Evolutionary conservation across 2,329 filamentous ascomycete species (phyloP), one percentile per base, ranked within the genome.

Genomic region (Lecanicillium sp.): DNA sequence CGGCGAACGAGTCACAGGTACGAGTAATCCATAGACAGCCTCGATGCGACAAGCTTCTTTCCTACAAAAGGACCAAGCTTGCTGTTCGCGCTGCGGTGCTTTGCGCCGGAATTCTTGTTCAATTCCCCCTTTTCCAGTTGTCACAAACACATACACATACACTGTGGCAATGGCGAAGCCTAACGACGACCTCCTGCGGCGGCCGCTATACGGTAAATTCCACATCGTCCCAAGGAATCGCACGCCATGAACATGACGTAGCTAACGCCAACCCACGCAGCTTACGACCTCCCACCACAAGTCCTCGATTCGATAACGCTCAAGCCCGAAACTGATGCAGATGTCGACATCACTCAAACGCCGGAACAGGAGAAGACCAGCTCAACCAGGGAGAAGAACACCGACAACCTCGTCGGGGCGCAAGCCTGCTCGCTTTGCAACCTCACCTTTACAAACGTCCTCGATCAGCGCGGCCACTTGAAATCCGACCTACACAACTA

Each of bases 401-500:
- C 55, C 46, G 60, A 64, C 53, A 61, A 64, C 48, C 51, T 71
- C 43, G 71, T 74, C 28, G 76, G 78, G 9, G 73, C 84, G 5
- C 88, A 85, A 42, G 75, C 86, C 12, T 98, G 92, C 58, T 78
- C 81, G 1, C 70, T 96, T 4, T 98, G 92, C 62, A 69, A 72
- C 29, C 70, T 88, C 28, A 67, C 73, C 5, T 95, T 94, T 51
- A 54, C 70, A 22, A 81, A 72, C 9, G 71, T 94, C 7, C 71
- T 79, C 44, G 90, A 96, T 45, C 90, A 96, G 56, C 77, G 86
- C 44, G 74, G 78, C 43, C 92, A 98, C 61, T 79, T 86, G 42
- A 84, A 85, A 51, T 95, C 90, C 9, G 92, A 98, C 54, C 71
- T 94, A 35, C 92, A 98, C 59, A 76, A 83, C 47, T 98, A 95